A percentile compares a stretch with the other conserved stretches of the same genome.
Conservation (phyloP, 2,329 filamentous ascomycete species). For the Acarospora socialis region DNA sequence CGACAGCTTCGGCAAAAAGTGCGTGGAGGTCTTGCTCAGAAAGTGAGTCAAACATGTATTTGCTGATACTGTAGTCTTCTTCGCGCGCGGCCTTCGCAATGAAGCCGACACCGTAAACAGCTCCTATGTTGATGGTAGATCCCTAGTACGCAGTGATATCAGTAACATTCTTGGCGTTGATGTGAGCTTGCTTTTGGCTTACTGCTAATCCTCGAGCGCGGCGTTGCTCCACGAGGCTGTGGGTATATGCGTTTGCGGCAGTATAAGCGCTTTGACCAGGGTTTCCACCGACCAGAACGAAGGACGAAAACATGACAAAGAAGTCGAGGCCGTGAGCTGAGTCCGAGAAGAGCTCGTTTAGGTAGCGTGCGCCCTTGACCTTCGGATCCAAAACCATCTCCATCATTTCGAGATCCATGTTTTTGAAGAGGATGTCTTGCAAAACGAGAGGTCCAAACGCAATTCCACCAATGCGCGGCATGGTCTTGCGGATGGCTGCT, state of each 20-base stretch:
- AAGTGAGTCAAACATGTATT: no score
- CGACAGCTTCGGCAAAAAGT: not conserved
- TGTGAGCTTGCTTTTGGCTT: no score
- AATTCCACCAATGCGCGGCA: slow-evolving; percentile 18
- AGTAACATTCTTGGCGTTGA: no score
- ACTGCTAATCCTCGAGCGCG: slow-evolving; percentile 24
- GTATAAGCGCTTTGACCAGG: slow-evolving; percentile 32
- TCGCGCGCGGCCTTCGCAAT: no score
- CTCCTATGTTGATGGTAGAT: no score
- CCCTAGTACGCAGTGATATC: no score
- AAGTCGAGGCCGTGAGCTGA: slow-evolving; percentile 24
- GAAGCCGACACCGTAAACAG: no score
- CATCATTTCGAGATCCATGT: slow-evolving; percentile 21
- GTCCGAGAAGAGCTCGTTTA: slow-evolving; percentile 15
- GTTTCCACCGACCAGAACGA: slow-evolving; percentile 16
- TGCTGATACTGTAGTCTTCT: no score
- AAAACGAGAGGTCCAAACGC: slow-evolving; percentile 17
- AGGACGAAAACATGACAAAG: slow-evolving; percentile 25
- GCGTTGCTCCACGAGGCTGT: slow-evolving; percentile 24
- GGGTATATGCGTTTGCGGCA: slow-evolving; percentile 33
- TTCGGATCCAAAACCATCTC: slow-evolving; percentile 23
- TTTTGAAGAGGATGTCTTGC: slow-evolving; percentile 12
- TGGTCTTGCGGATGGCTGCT: slow-evolving; percentile 8
- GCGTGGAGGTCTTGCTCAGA: not conserved
- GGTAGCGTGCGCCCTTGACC: slow-evolving; percentile 21